These are phyloP conservation scores for Westerdykella ornata DNA, from an alignment of 2,329 filamentous ascomycete species.

Conservation along the genomic window DNA sequence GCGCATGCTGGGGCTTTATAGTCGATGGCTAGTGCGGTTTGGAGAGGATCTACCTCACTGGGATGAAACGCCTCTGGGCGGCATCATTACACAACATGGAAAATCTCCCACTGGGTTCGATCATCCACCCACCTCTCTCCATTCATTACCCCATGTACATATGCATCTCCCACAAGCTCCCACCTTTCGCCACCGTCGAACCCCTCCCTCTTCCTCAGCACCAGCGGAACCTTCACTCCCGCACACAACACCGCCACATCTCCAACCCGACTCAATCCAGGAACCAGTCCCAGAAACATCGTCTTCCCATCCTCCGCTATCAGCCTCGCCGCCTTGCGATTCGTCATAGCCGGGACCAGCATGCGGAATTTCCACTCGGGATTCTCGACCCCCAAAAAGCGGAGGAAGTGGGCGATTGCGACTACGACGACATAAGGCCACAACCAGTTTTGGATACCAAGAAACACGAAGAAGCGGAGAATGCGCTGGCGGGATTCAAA, in stretches of 20 bases:
- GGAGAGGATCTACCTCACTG: too few relatives aligned
- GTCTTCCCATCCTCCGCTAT: not conserved
- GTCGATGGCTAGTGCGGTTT: too few relatives aligned
- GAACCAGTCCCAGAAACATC: slow-evolving; percentile 1
- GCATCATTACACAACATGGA: too few relatives aligned
- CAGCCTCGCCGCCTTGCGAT: slow-evolving; percentile 2
- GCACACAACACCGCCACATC: not conserved
- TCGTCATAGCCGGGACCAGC: not conserved
- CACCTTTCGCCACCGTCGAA: not conserved
- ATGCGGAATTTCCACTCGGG: slow-evolving; percentile 1
- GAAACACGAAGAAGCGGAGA: not conserved
- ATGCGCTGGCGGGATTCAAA: slow-evolving; percentile 3
- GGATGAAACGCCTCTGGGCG: too few relatives aligned
- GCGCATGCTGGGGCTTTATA: too few relatives aligned
- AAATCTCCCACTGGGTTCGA: too few relatives aligned
- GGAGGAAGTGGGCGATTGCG: not conserved
- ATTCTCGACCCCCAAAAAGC: not conserved
- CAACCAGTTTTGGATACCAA: not conserved
- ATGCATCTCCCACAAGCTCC: slow-evolving; percentile 2
- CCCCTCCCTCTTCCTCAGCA: not conserved
- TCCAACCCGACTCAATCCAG: not conserved
- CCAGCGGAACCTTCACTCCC: not conserved
- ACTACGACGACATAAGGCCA: slow-evolving; percentile 1
- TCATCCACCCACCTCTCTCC: not conserved
- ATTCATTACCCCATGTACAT: slow-evolving; percentile 1